Conservation (phyloP, 176 grass and related monocot species). For the Tillandsia leiboldiana region DNA sequence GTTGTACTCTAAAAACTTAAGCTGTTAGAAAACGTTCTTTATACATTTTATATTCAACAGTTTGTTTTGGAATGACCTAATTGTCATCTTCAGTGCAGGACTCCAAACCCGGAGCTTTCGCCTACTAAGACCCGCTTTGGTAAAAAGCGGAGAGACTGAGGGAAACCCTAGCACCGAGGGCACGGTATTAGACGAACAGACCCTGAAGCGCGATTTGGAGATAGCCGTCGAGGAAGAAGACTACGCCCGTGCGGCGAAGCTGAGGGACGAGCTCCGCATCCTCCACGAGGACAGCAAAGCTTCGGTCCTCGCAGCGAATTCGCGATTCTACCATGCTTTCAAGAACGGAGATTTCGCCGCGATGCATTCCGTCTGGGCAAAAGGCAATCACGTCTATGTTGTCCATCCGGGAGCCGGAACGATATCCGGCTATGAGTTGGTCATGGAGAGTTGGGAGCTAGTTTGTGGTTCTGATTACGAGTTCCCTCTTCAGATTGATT, state of each 20-base stretch:
- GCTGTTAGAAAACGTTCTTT: too few species aligned
- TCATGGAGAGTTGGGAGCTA: conserved; percentile 89
- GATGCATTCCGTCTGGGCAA: conserved; percentile 52
- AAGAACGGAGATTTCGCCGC: conserved; percentile 52
- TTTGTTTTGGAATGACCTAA: conserved; percentile 1
- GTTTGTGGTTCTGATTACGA: conserved; percentile 56
- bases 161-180: conserved; percentile 40
- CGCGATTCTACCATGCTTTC: conserved; percentile 66
- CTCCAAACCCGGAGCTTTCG: conserved; percentile 21
- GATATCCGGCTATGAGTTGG: conserved; percentile 66
- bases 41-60: background rate
- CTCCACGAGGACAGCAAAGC: conserved; percentile 56
- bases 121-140: conserved; percentile 18
- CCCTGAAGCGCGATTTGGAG: conserved; percentile 40
- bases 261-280: conserved; percentile 51
- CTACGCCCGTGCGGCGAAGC: conserved; percentile 39
- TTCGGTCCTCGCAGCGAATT: conserved; percentile 43
- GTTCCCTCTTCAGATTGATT: conserved; percentile 74
- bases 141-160: conserved; percentile 60
- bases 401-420: conserved; percentile 58
- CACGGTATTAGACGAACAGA: conserved; percentile 37
- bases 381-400: conserved; percentile 72
- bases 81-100: conserved; percentile 26
- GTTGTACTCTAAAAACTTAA: too few species aligned
- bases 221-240: conserved; percentile 61